Percentiles rank a stretch among this genome's conserved stretches.
Conservation (phyloP, 345 rosid species). For the Brassica napus region DNA sequence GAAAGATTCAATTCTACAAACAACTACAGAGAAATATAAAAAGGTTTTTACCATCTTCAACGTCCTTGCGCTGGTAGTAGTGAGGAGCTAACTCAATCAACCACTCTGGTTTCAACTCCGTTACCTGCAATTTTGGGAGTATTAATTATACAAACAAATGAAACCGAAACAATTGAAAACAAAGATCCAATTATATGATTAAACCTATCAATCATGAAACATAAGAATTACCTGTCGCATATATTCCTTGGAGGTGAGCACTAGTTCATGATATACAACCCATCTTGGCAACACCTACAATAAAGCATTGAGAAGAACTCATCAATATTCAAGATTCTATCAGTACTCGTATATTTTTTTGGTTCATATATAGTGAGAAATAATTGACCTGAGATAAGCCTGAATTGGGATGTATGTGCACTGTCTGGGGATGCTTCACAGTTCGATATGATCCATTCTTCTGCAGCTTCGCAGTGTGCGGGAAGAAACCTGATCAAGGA, state of each 20-base stretch:
- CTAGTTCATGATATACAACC: conserved; percentile 90
- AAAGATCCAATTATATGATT: background rate
- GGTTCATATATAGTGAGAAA: background rate
- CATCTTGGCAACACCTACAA: conserved; percentile 84
- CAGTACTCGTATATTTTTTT: conserved; percentile 2
- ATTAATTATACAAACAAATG: conserved; percentile 12
- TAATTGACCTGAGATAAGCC: conserved; percentile 78
- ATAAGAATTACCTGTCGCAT: conserved; percentile 68
- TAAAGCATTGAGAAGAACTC: conserved; percentile 8
- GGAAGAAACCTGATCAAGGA: conserved; percentile 70
- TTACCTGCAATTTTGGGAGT: conserved; percentile 52
- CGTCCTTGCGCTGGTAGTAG: conserved; percentile 92
- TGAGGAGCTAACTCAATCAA: conserved; percentile 97
- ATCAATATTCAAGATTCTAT: conserved; percentile 7
- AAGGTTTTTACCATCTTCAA: conserved; percentile 74
- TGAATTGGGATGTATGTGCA: conserved; percentile 90
- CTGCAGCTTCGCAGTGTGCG: conserved; percentile 85
- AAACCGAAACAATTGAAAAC: conserved; percentile 7
- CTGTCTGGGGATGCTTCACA: conserved; percentile 92
- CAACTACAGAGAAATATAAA: conserved; percentile 3
- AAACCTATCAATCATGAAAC: conserved; percentile 8
- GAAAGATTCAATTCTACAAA: background rate
- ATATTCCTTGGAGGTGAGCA: conserved; percentile 88
- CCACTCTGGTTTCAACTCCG: conserved; percentile 98
- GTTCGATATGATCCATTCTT: conserved; percentile 89